Percentiles rank a stretch among this genome's conserved stretches.
Evolutionary conservation across 2,329 filamentous ascomycete genomes (phyloP).

Genomic region (Colletotrichum limetticola): DNA sequence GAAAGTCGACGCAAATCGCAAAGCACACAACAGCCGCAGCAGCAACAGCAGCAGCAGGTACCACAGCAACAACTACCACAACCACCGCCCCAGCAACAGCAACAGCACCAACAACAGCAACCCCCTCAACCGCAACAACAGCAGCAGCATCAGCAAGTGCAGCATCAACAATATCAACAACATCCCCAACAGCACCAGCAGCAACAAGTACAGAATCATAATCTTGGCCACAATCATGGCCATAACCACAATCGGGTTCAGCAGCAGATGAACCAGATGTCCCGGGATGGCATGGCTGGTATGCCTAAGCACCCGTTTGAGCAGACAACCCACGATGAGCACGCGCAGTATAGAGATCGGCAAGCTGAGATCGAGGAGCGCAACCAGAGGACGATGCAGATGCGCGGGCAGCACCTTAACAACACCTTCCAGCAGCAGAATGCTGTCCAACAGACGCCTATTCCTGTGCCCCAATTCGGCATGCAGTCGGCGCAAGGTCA

Average conservation of each 20-base stretch:
- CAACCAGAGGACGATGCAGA: conserved; percentile 28
- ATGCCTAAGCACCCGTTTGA: conserved; percentile 34
- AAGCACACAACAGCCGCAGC: conserved; percentile 41
- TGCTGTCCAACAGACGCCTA: conserved; percentile 34
- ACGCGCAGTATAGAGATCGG: conserved; percentile 34
- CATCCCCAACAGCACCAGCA: conserved; percentile 30
- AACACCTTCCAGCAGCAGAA: conserved; percentile 32
- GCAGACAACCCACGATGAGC: conserved; percentile 33
- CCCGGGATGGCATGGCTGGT: conserved; percentile 29
- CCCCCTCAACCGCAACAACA: conserved; percentile 24
- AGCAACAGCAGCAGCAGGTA: conserved; percentile 24
- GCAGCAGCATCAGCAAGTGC: conserved; percentile 38
- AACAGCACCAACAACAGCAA: conserved; percentile 35
- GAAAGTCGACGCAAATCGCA: conserved; percentile 43
- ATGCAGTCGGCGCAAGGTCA: conserved; percentile 29
- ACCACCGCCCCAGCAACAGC: conserved; percentile 40
- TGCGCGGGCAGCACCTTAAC: conserved; percentile 32
- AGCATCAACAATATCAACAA: conserved; percentile 37
- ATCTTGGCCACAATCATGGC: conserved; percentile 12
- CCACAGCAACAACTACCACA: conserved; percentile 21
- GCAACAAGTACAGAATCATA: conserved; percentile 18
- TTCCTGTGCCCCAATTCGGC: conserved; percentile 36
- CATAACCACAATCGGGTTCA: conserved; percentile 21
- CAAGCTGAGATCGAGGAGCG: conserved; percentile 24
- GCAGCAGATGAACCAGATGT: conserved; percentile 33